Evolutionary conservation across 768 basidiomycete genomes (phyloP), one percentile per base, ranked within the genome.

Genomic region (Coprinopsis cinerea): DNA sequence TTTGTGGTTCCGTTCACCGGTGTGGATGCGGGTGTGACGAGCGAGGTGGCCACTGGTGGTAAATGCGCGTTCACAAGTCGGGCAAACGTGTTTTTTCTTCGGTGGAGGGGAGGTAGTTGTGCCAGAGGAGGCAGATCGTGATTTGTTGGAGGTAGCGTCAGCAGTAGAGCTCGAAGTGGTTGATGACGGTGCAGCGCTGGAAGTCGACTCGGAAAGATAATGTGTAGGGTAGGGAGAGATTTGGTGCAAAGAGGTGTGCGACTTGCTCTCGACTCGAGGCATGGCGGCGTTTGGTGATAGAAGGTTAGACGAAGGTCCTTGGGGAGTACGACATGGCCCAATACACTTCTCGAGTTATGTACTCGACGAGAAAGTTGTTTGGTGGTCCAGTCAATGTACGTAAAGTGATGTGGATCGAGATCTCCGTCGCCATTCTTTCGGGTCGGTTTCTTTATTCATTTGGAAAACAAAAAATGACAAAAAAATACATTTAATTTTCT

Each of bases 31-130:
- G n/a, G 85, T 76, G 61, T 94, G 92, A 41, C 92, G 79, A 0
- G 91, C 87, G 17, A 94, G 77, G 64, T 94, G 92, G 15, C 92
- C 92, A 53, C 84, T 85, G 22, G 92, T 94, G 47, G 89, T 90
- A 67, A 94, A 94, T 1, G 79, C 77, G 37, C 88, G 79, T 2
- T 82, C 74, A 66, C 92, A 94, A 3, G 78, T 81, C 1, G 65
- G 57, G 62, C 92, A 94, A 49, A 85, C 64, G 58, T 92, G 75
- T 54, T 74, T 76, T 62, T 75, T 75, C 63, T 74, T 75, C 2
- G 59, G 41, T 2, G 63, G 56, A 14, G 62, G 11, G 0, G 54
- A 26, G 44, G 41, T 18, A 28, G 26, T 18, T 5, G 44, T 30
- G 6, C 13, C 4, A 4, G 52, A 18, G 4, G 55, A 52, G 17